Base-by-base conservation (phyloP, 2,329 filamentous ascomycete species). In the Colletotrichum gigasporum region DNA sequence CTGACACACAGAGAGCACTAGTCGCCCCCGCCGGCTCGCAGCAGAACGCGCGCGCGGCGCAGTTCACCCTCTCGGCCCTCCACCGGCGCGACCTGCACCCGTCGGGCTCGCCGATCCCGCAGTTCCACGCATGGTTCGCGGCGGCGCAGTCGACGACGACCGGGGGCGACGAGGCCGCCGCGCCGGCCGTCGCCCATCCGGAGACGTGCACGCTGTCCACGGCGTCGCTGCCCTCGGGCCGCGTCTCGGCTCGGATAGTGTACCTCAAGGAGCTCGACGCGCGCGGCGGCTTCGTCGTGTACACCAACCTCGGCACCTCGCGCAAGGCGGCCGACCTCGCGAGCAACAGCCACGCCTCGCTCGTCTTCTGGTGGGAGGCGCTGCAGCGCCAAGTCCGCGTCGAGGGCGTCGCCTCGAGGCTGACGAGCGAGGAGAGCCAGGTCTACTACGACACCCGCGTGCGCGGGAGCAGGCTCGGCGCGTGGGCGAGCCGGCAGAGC, bases 211-310 rank as follows among this genome's bases (percentile, higher is more conserved):
- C 91, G 2, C 84, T 99, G 1, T 91, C 94, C 3, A 99, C 96
- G 1, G 94, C 94, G 0, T 82, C 85, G 22, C 85, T 98, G 4
- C 95, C 95, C 2, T 91, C 89, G 0, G 96, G 96, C 65, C 90
- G 91, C 47, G 91, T 98, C 18, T 93, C 89, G 47, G 90, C 92
- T 3, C 92, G 96, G 63, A 86, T 93, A 70, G 93, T 99, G 35
- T 99, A 98, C 79, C 85, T 99, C 69, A 99, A 99, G 80, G 96
- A 98, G 82, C 88, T 98, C 22, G 94, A 98, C 77, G 78, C 83
- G 56, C 71, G 78, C 5, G 78, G 76, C 18, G 94, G 94, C 14
- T 99, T 96, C 79, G 93, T 98, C 42, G 84, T 99, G 50, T 99
- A 98, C 83, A 91, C 88, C 73, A 99, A 99, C 78, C 95, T 94